Percentiles rank a stretch among this genome's conserved stretches.
phyloP scores from a whole-genome alignment of 2,329 filamentous ascomycete species.

The Chaetomiaceae sp. region DNA sequence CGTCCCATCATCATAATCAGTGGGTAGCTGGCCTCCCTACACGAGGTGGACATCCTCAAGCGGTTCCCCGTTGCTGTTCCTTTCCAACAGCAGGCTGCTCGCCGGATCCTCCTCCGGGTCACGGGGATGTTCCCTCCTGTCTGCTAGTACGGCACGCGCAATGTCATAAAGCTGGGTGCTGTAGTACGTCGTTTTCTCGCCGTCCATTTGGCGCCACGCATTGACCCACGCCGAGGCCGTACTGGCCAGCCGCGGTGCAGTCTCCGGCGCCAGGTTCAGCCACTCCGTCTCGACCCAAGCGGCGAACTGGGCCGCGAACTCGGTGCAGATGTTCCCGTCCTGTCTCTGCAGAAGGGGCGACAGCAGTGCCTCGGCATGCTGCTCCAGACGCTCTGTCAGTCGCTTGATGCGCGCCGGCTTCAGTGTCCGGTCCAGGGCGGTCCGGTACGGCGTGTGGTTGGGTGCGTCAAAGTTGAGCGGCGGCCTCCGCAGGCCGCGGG shows the following conservation, averaged over 20 bases:
- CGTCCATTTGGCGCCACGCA: slow-evolving; percentile 1
- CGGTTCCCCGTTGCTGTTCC: not conserved
- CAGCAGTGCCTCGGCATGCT: not conserved
- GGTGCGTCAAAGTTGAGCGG: slow-evolving; percentile 6
- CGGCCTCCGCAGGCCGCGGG: slow-evolving; percentile 7
- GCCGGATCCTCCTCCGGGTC: slow-evolving; percentile 1
- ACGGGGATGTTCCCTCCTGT: not conserved
- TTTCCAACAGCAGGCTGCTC: slow-evolving; percentile 1
- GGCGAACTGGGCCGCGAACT: slow-evolving; percentile 2
- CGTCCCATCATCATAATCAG: not conserved
- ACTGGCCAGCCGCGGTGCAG: not conserved
- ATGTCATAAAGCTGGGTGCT: slow-evolving; percentile 2
- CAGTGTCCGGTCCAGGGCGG: not conserved
- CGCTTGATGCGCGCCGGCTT: slow-evolving; percentile 3
- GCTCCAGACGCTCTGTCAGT: not conserved
- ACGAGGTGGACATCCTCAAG: not conserved
- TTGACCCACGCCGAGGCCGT: slow-evolving; percentile 2
- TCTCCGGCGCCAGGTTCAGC: slow-evolving; percentile 3
- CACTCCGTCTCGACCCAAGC: slow-evolving; percentile 5
- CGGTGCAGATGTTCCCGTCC: slow-evolving; percentile 1
- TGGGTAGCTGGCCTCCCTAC: not conserved
- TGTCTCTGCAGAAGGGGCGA: not conserved
- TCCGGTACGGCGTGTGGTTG: slow-evolving; percentile 5
- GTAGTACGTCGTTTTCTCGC: not conserved
- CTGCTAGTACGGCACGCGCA: not conserved